Evolutionary conservation across 352 stramenopile species (phyloP), one percentile per base, ranked within the genome.

Genomic region (Globisporangium spiculum): DNA sequence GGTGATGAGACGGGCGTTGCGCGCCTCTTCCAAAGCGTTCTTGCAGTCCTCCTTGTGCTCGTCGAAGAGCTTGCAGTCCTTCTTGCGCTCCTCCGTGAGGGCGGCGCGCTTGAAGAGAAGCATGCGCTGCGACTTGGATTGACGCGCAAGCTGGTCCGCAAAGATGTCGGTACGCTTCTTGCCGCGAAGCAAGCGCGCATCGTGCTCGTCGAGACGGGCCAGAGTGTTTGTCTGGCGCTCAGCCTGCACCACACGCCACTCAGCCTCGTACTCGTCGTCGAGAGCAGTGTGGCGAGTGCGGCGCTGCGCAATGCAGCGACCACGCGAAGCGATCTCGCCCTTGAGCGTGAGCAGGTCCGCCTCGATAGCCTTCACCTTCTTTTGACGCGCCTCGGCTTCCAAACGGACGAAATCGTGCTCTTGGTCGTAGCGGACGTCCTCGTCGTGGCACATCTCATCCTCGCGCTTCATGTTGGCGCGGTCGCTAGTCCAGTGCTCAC

Each of bases 401-500:
- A 89, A 71, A 58, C 84, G 82, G 34, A 96, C 88, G 36, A 83
- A 92, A 56, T 96, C 86, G 76, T 96, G 88, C 72, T 96, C 88
- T 68, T 93, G 83, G 60, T 89, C 88, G 79, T 94, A 96, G 4
- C 88, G 84, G 24, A 80, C 66, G 68, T 96, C 88, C 65, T 96
- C 88, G 62, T 96, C 88, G 36, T 76, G 76, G 75, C 88, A 96
- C 84, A 94, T 92, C 53, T 94, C 85, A 57, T 96, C 88, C 68
- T 96, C 88, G 26, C 86, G 83, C 79, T 96, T 96, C 88, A 96
- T 96, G 78, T 94, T 93, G 4, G 88, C 83, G 59, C 88, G 88
- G 70, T 89, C 89, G 60, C 84, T 90, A 4, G 88, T 92, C 88
- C 88, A 96, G 80, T 96, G 87, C 76, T 96, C 88, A 53, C 88